Evolutionary conservation across 495 filamentous ascomycete species (phyloP), one percentile per base, ranked within the genome.

Genomic region (Talaromyces wortmannii): DNA sequence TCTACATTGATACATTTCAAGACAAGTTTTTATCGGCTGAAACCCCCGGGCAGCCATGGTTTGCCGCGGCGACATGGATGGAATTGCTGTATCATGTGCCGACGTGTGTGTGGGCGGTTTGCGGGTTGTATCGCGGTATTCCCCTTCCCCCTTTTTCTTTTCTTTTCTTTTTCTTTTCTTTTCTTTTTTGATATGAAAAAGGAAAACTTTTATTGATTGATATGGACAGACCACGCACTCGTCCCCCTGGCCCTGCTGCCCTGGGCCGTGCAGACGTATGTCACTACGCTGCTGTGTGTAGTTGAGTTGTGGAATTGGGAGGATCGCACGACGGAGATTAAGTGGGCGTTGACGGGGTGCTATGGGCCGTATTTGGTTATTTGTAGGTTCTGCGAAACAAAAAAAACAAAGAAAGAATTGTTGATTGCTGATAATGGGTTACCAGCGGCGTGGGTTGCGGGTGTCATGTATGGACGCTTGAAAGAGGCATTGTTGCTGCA

Each of bases 241-340:
- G 55, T 78, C 57, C 87, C 76, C 52, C 80, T 92, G 1, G 75
- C 87, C 12, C 70, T 94, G 1, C 75, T 95, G 12, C 66, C 86
- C 3, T 92, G 85, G 59, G 85, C 82, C 0, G 62, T 84, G 18
- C 79, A 91, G 65, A 83, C 84, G 7, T 84, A 81, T 40, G 59
- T 95, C 54, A 91, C 91, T 0, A 89, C 91, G 0, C 57, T 80
- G 4, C 80, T 83, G 5, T 95, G 89, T 69, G 78, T 89, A 31
- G 71, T 75, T 8, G 82, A 84, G 45, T 76, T 80, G 45, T 73
- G 70, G 77, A 73, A 63, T 51, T 84, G 81, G 76, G 71, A 76
- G 56, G 82, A 83, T 57, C 69, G 85, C 13, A 74, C 81, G n/a
- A 58, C 68, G 0, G 63, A 59, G 5, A 69, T 84, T 57, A 86